phyloP scores from a whole-genome alignment of 2,329 filamentous ascomycete genomes.

The Colletotrichum acutatum region DNA sequence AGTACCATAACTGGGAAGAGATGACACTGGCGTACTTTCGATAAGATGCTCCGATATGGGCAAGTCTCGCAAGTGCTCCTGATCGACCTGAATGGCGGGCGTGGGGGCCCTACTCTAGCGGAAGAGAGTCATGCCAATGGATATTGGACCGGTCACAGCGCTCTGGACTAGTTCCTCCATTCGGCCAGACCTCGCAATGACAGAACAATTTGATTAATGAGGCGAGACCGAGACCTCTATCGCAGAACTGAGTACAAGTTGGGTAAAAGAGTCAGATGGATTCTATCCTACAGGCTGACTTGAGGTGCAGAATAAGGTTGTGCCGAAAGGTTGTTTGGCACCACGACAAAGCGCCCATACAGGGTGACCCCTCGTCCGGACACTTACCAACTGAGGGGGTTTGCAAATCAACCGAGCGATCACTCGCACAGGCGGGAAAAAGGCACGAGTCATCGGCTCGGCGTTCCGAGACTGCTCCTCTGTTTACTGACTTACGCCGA shows the following conservation, averaged over 20 bases:
- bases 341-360: neutral
- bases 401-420: neutral
- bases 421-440: neutral
- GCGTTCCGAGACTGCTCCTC: neutral
- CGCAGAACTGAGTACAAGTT: neutral
- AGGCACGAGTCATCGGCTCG: neutral
- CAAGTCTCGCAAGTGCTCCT: neutral
- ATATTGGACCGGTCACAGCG: neutral
- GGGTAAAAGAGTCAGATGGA: neutral
- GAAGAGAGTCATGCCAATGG: too few relatives aligned
- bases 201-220: neutral
- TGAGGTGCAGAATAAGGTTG: neutral
- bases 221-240: neutral
- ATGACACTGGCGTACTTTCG: neutral
- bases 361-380: neutral
- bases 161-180: too few relatives aligned
- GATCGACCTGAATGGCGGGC: neutral
- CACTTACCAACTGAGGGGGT: neutral
- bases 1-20: neutral
- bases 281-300: neutral
- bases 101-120: neutral
- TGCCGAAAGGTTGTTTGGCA: neutral
- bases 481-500: neutral
- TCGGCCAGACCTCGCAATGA: neutral
- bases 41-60: neutral